These are phyloP conservation scores for Pseudocercospora macadamiae DNA, from an alignment of 2,329 filamentous ascomycete species.

Conservation along the genomic window DNA sequence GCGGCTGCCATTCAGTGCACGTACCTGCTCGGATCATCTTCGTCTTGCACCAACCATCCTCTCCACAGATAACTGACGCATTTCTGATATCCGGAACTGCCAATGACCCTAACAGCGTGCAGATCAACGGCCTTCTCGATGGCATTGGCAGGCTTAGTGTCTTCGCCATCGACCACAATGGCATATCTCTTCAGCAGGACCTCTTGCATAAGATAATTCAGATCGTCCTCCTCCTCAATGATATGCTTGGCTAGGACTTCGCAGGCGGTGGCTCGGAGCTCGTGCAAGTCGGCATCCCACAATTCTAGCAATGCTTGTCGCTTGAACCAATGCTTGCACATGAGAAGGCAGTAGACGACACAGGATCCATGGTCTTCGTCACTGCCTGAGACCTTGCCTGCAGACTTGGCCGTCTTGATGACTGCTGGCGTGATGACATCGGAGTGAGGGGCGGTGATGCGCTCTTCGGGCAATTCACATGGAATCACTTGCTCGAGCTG, in stretches of 20 bases:
- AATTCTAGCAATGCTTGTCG: conserved; percentile 78
- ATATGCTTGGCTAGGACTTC: conserved; percentile 87
- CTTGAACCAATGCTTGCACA: conserved; percentile 76
- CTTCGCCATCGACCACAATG: conserved; percentile 70
- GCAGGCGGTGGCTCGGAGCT: conserved; percentile 77
- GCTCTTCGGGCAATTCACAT: conserved; percentile 79
- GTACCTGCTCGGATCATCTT: conserved; percentile 72
- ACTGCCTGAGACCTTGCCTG: conserved; percentile 56
- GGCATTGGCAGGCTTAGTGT: conserved; percentile 79
- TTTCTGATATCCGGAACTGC: conserved; percentile 92
- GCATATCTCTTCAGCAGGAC: conserved; percentile 88
- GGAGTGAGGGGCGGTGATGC: conserved; percentile 79
- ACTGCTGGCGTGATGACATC: conserved; percentile 81
- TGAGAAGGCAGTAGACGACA: conserved; percentile 80
- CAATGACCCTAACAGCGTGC: conserved; percentile 85
- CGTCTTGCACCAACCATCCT: conserved; percentile 96
- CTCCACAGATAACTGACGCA: conserved; percentile 92
- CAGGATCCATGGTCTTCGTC: conserved; percentile 68
- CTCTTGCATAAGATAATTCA: conserved; percentile 75
- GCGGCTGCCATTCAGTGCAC: too few species aligned
- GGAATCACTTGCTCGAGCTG: conserved; percentile 87
- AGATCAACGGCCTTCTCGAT: conserved; percentile 93
- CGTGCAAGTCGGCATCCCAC: conserved; percentile 87
- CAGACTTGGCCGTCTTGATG: conserved; percentile 76
- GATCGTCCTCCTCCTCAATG: conserved; percentile 84